Conservation (phyloP, 2,329 filamentous ascomycete species). For the Aspergillus cejpii region DNA sequence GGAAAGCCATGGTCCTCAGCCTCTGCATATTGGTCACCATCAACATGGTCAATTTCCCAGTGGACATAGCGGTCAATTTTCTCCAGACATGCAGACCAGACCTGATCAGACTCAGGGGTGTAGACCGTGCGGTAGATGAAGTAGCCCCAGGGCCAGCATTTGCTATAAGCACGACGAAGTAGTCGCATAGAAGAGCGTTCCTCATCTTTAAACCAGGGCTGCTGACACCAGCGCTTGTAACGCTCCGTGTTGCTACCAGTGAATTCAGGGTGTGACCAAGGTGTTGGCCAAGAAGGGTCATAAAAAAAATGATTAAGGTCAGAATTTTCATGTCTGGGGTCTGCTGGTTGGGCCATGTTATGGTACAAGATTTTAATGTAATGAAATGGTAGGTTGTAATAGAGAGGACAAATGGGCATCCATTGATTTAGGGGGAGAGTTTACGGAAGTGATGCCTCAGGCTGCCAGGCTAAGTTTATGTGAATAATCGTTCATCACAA, state of each 20-base stretch:
- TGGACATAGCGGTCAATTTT: conserved; percentile 14
- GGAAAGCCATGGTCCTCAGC: not conserved
- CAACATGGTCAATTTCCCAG: conserved; percentile 6
- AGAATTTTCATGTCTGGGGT: not conserved
- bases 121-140: conserved; percentile 20
- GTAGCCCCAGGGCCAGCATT: conserved; percentile 12
- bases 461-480: no score
- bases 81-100: conserved; percentile 11
- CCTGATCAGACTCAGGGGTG: conserved; percentile 17
- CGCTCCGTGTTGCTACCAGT: not conserved
- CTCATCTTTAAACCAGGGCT: not conserved
- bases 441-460: no score
- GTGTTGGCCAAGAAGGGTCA: not conserved
- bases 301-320: not conserved
- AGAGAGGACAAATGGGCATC: not conserved
- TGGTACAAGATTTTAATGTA: not conserved
- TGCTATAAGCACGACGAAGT: not conserved
- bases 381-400: not conserved
- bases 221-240: not conserved
- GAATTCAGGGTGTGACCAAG: not conserved
- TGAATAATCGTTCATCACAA: no score
- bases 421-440: no score
- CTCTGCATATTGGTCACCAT: not conserved
- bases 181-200: not conserved
- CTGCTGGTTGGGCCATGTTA: not conserved